phyloP scores from a whole-genome alignment of 768 basidiomycete species.

The Suillus clintonianus region DNA sequence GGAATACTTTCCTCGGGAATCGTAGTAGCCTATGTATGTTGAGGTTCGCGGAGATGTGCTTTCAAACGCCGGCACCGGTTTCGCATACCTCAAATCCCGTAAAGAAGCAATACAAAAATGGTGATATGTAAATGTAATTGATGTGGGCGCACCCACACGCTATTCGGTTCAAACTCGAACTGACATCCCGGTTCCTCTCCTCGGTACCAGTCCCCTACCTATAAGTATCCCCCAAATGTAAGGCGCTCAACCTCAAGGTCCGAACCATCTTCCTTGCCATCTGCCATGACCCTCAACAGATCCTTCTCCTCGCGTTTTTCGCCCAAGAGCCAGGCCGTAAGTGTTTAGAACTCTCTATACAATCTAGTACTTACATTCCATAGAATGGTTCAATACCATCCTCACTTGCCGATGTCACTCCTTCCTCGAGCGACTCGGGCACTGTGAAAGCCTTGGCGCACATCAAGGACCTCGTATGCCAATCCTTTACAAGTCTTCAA shows the following conservation, averaged over 20 bases:
- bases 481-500: background rate
- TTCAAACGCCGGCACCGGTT: background rate
- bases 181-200: conserved; percentile 9
- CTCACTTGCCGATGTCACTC: conserved; percentile 12
- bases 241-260: background rate
- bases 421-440: conserved; percentile 15
- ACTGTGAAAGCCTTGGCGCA: conserved; percentile 25
- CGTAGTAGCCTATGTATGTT: background rate
- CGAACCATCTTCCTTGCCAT: too few relatives aligned
- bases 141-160: background rate
- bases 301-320: conserved; percentile 32
- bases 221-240: conserved; percentile 24
- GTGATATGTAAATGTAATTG: background rate
- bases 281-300: conserved; percentile 30
- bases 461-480: conserved; percentile 31
- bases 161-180: background rate
- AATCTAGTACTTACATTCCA: background rate
- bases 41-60: background rate
- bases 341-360: background rate
- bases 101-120: background rate
- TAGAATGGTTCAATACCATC: conserved; percentile 13
- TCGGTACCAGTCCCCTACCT: conserved; percentile 15
- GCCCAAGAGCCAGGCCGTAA: conserved; percentile 26
- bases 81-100: background rate
- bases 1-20: too few relatives aligned